Evolutionary conservation across 2,329 filamentous ascomycete genomes (phyloP), one percentile per base, ranked within the genome.

Genomic region (Penicillium griseofulvum): DNA sequence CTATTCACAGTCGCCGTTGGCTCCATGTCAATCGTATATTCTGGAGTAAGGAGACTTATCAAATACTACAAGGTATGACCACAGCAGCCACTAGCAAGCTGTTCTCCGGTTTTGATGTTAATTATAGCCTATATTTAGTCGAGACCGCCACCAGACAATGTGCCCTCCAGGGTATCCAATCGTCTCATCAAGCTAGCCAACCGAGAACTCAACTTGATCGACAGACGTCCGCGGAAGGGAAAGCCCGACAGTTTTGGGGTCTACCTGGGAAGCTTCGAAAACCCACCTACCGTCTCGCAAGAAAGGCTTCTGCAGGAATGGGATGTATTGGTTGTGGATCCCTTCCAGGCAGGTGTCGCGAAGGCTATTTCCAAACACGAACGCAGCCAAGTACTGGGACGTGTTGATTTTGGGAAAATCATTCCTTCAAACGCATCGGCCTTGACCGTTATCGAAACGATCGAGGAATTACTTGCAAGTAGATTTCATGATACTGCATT

Each of bases 291-390:
- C 4, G 48, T 53, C 16, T 55, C 64, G 19, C 67, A 79, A 55
- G 52, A 63, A 19, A 61, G 57, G n/a, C 45, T 80, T 7, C 63
- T 79, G n/a, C 52, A 66, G 36, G 66, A 71, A 62, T 79, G 74
- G 74, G 76, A 80, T 49, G 56, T 78, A n/a, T 54, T 78, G 37
- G 68, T 78, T 16, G 66, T 79, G 12, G 76, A 80, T 58, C 76
- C 77, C 2, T 65, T 72, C 17, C 69, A 74, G 55, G 37, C 50
- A 10, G 72, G 74, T 6, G 69, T 76, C 3, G 42, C 67, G 3
- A 64, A 71, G 5, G 74, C 71, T 5, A 65, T 78, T 50, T 59
- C 61, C 9, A 55, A 54, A 14, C 48, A 53, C 24, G 52, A 59
- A 5, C 44, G 49, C 19, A 64, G 54, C 19, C 63, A 66, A 34